Evolutionary conservation across 176 grass and related monocot species (phyloP).

Genomic region (Ensete ventricosum): DNA sequence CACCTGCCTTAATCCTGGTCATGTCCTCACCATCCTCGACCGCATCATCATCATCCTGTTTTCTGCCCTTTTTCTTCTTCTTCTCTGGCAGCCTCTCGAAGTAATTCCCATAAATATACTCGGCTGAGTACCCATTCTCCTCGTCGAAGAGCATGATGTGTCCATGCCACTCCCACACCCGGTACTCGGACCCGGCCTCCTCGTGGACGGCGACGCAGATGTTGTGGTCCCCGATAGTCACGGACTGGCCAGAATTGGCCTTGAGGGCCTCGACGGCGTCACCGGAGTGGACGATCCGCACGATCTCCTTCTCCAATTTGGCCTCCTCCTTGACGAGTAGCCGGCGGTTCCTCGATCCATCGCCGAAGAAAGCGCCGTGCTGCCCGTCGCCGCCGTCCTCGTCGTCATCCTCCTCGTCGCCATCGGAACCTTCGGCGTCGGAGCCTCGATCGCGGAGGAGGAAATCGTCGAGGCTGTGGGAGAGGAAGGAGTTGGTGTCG

Average conservation of each 20-base stretch:
- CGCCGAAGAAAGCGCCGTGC: not conserved
- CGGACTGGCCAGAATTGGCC: slow-evolving; percentile 77
- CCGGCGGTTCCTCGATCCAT: slow-evolving; percentile 32
- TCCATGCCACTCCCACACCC: slow-evolving; percentile 98
- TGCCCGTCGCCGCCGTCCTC: slow-evolving; percentile 21
- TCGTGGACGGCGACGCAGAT: slow-evolving; percentile 77
- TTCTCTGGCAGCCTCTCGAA: slow-evolving; percentile 52
- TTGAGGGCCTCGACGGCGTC: slow-evolving; percentile 61
- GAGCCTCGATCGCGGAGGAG: slow-evolving; percentile 21
- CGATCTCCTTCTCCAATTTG: slow-evolving; percentile 84
- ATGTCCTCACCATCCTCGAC: not conserved
- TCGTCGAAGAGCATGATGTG: slow-evolving; percentile 96
- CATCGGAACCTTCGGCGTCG: slow-evolving; percentile 15
- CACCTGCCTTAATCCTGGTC: not conserved
- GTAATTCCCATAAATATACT: slow-evolving; percentile 95
- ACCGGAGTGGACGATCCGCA: slow-evolving; percentile 46
- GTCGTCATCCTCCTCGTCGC: slow-evolving; percentile 6
- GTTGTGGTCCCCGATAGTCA: slow-evolving; percentile 80
- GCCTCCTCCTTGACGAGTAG: slow-evolving; percentile 59
- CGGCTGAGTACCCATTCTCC: slow-evolving; percentile 75
- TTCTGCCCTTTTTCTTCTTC: slow-evolving; percentile 50
- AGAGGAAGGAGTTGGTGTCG: slow-evolving; percentile 93
- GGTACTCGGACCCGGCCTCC: slow-evolving; percentile 63
- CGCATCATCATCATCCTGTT: slow-evolving; percentile 28
- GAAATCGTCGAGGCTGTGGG: slow-evolving; percentile 69